Base-by-base conservation (phyloP, 192 early-diverging fungal genomes). In the Backusella luteola region DNA sequence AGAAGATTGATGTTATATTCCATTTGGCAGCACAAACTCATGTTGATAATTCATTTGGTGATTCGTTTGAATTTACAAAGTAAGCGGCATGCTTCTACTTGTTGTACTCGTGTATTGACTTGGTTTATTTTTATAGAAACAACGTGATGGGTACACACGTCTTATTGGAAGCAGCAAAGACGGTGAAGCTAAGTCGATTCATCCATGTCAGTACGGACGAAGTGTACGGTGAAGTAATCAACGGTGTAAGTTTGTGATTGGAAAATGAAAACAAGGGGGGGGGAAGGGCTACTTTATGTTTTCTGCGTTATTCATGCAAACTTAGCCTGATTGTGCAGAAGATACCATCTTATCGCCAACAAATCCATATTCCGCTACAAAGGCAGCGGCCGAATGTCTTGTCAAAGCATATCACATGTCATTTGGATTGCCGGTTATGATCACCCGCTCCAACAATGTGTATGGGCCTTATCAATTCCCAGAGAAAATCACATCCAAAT, bases 61-160 rank as follows among this genome's bases (percentile, higher is more conserved):
- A 94, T 76, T 94, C 94, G 1, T 89, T 93, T 63, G 91, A 92
- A 71, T 95, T 94, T 70, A 94, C 92, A 3, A 80, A 82, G 82
- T 83, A 79, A 15, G 41, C 11, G 21, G 1, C 2, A 0, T 59
- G 26, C 32, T 9, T 26, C 21, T 59, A 23, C 7, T 23, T 26
- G 8, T 2, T 23, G 11, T 59, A 1, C 11, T 59, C 11, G 19
- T 7, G 11, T 44, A 19, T 44, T 44, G 15, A 44, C 42, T 59
- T 32, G 32, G 49, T 44, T 42, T 38, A 34, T 32, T 15, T 69
- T 26, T 39, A 39, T 36, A 80, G 82, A 36, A 93, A 89, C 75
- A 95, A 95, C 84, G 89, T 95, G 21, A 79, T 95, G 76, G 94
- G 94, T 38, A 93, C 94, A 26, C 94, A 95, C 79, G 91, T 93